These are phyloP conservation scores for Arthroderma sp. DNA, from an alignment of 2,329 filamentous ascomycete species.

Conservation along the genomic window DNA sequence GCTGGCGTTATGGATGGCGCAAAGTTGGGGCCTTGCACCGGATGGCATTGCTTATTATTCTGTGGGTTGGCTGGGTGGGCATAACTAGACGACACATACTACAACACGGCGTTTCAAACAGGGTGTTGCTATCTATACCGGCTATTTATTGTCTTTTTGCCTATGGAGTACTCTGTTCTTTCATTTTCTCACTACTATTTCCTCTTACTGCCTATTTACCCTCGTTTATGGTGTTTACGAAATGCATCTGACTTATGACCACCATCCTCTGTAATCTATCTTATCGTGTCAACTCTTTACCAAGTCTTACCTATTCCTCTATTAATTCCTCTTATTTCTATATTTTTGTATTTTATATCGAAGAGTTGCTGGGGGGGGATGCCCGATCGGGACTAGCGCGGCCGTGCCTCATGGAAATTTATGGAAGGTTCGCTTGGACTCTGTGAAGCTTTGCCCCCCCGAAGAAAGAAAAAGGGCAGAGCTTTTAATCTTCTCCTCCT, in stretches of 20 bases:
- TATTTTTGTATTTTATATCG: background rate
- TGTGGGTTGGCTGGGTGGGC: constrained; percentile 6
- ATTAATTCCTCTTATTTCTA: background rate
- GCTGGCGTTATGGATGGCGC: constrained; percentile 51
- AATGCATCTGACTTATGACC: too few relatives aligned
- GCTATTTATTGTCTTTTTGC: too few relatives aligned
- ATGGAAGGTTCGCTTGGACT: constrained; percentile 17
- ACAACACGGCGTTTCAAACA: background rate
- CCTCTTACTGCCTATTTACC: background rate
- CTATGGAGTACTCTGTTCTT: too few relatives aligned
- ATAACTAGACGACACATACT: background rate
- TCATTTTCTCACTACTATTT: background rate
- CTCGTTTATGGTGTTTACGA: background rate
- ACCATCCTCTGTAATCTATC: background rate
- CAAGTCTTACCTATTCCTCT: background rate
- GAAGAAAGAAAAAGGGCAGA: constrained; percentile 8
- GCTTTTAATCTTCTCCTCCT: constrained; percentile 12
- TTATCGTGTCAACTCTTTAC: background rate
- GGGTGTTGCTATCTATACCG: background rate
- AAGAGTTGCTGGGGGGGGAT: background rate
- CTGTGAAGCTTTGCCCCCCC: constrained; percentile 8
- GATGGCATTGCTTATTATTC: constrained; percentile 20
- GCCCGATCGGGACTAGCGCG: background rate
- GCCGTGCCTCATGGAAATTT: constrained; percentile 15
- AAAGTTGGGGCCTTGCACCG: constrained; percentile 23